These are phyloP conservation scores for Lentinula sp. DNA, from an alignment of 768 basidiomycete genomes.

Conservation along the genomic window DNA sequence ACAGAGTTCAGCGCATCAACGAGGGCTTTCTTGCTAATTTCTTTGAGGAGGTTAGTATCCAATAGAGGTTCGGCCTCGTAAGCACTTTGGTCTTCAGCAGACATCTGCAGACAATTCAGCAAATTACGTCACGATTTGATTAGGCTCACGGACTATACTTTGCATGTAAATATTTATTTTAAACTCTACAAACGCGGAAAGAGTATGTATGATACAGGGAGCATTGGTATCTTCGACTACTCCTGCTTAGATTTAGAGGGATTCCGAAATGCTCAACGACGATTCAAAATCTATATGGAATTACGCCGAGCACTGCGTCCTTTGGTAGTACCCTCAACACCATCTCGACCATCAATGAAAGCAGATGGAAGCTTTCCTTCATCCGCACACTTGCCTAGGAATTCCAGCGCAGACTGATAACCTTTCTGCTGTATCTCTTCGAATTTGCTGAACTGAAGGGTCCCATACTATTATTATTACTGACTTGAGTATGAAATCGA, in stretches of 20 bases:
- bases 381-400: constrained; percentile 72
- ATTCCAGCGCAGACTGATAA: constrained; percentile 63
- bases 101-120: constrained; percentile 12
- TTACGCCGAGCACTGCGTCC: constrained; percentile 76
- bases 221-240: no score
- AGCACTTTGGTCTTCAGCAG: constrained; percentile 32
- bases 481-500: neutral
- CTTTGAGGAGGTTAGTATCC: constrained; percentile 65
- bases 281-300: constrained; percentile 36
- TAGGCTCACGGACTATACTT: neutral
- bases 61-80: constrained; percentile 33
- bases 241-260: no score
- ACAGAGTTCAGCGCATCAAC: constrained; percentile 85
- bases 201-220: no score
- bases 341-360: constrained; percentile 52
- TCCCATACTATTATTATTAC: constrained; percentile 60
- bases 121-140: neutral
- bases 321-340: constrained; percentile 49
- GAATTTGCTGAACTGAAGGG: constrained; percentile 84
- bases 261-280: no score
- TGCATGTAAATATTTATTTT: neutral
- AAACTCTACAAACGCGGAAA: no score
- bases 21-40: constrained; percentile 73
- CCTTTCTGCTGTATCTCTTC: constrained; percentile 85
- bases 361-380: constrained; percentile 81